These are phyloP conservation scores for Bacidia rubella DNA, from an alignment of 495 filamentous ascomycete genomes.

Conservation along the genomic window DNA sequence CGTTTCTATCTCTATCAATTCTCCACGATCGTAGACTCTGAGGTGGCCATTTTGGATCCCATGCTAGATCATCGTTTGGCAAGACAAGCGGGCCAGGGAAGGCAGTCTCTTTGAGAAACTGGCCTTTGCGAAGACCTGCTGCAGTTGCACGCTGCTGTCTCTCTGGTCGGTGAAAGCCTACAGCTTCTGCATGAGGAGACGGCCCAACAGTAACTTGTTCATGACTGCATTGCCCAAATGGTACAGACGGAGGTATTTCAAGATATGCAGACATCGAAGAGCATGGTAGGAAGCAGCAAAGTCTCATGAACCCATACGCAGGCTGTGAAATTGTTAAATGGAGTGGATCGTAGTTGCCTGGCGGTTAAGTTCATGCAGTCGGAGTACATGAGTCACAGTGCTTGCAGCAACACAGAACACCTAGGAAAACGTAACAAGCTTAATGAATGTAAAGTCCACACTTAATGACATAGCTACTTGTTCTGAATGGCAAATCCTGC, in stretches of 20 bases:
- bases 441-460: no score
- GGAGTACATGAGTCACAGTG: no score
- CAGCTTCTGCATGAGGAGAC: conserved; percentile 5
- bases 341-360: no score
- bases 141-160: conserved; percentile 5
- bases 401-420: no score
- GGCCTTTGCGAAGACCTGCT: conserved; percentile 1
- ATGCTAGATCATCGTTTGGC: conserved; percentile 44
- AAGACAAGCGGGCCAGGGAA: conserved; percentile 51
- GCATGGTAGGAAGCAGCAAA: no score
- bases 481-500: no score
- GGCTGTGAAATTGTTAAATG: no score
- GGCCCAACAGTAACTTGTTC: background rate
- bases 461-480: no score
- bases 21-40: conserved; percentile 47
- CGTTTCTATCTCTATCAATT: conserved; percentile 37
- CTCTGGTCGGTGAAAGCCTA: background rate
- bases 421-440: no score
- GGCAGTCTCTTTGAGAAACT: background rate
- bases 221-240: background rate
- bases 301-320: no score
- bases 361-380: no score
- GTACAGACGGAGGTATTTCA: conserved; percentile 12
- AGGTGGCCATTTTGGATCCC: conserved; percentile 38
- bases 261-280: conserved; percentile 19